phyloP scores from a whole-genome alignment of 108 stramenopile species.

The Cyclotella cryptica region DNA sequence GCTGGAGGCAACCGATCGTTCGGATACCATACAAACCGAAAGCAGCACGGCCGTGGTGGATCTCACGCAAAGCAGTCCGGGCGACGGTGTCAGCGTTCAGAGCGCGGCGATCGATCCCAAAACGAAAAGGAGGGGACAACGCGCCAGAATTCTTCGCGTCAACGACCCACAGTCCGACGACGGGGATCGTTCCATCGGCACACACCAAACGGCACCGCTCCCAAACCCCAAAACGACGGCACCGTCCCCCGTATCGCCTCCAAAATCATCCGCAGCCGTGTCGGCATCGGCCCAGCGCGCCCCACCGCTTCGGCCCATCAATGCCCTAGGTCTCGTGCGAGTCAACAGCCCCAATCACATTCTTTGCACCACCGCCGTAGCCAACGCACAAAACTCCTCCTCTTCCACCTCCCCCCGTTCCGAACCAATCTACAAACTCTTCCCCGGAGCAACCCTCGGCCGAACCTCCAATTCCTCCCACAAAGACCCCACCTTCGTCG shows the following conservation, averaged over 20 bases:
- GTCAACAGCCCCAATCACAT: conserved; percentile 21
- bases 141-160: too few species aligned
- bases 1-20: not conserved
- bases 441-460: conserved; percentile 11
- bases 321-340: conserved; percentile 25
- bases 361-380: conserved; percentile 27
- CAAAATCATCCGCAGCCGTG: not conserved
- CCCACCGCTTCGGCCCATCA: not conserved
- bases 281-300: not conserved
- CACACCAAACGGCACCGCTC: too few species aligned
- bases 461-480: conserved; percentile 7
- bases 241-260: not conserved
- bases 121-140: too few species aligned
- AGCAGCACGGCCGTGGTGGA: not conserved
- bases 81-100: too few species aligned
- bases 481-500: conserved; percentile 2
- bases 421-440: conserved; percentile 39
- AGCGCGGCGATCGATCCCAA: too few species aligned
- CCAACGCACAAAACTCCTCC: conserved; percentile 21
- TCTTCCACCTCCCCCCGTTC: conserved; percentile 64
- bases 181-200: too few species aligned
- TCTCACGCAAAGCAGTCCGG: not conserved
- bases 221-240: not conserved
- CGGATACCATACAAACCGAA: not conserved
- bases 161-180: too few species aligned